phyloP scores from a whole-genome alignment of 129 eudicot genomes.

The Tanacetum coccineum region DNA sequence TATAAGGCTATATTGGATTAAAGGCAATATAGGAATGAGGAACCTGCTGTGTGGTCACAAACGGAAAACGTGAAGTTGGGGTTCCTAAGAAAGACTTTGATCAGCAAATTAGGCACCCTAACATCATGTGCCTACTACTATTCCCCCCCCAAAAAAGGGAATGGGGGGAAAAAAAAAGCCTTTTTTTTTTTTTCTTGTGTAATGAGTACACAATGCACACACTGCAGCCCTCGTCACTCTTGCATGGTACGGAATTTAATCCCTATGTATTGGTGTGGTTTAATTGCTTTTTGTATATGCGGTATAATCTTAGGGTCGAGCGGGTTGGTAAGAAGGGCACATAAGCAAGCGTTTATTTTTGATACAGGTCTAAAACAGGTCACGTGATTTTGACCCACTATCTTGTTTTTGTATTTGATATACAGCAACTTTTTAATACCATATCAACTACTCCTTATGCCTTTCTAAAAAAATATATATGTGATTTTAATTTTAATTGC shows the following conservation, averaged over 20 bases:
- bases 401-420: no score
- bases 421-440: no score
- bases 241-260: conserved; percentile 58
- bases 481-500: no score
- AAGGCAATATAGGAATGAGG: no score
- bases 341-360: no score
- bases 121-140: conserved; percentile 71
- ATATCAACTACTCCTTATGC: no score
- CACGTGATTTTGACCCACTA: background rate
- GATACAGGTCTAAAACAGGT: background rate
- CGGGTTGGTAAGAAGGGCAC: background rate
- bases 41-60: conserved; percentile 81
- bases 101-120: conserved; percentile 69
- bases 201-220: conserved; percentile 68
- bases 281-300: background rate
- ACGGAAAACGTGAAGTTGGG: conserved; percentile 63
- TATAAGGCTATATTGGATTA: conserved; percentile 84
- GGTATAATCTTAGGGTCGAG: no score
- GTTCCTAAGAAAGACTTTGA: conserved; percentile 77
- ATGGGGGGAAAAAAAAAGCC: no score
- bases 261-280: background rate
- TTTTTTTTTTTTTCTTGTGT: no score
- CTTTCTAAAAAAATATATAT: no score
- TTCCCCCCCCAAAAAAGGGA: no score
- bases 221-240: conserved; percentile 69